Evolutionary conservation across 352 stramenopile genomes (phyloP), one percentile per base, ranked within the genome.

Genomic region (Pythium rhizo-oryzae): DNA sequence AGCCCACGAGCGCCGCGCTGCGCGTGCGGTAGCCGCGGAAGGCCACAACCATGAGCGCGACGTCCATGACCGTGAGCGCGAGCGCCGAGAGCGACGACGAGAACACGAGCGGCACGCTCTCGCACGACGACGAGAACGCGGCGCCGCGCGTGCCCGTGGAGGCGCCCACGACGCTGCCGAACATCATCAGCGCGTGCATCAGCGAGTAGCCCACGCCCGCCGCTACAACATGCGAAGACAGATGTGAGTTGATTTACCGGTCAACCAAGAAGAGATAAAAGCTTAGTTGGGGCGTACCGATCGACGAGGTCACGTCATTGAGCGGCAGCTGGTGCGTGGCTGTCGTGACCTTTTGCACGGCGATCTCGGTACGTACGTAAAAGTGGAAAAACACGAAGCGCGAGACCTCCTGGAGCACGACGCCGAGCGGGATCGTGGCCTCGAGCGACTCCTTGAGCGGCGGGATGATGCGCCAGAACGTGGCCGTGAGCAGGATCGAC

Each of bases 131-230:
- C 13, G 82, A 89, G 74, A 93, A 96, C 50, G 85, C 83, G 7
- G 86, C 86, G 54, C 88, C 88, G 49, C 86, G 84, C 18, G 72
- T 73, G 25, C 84, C 82, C 4, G 86, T 92, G 47, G 80, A 92
- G 1, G 84, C 85, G 15, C 75, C 86, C 39, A 94, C 53, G 43
- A 96, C 69, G 52, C 82, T 93, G 63, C 88, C 88, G 58, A 92
- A 96, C 80, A 96, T 90, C 72, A 96, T 89, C 43, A 93, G 70
- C 56, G 85, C 75, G 69, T 93, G 87, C 87, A 96, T 96, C 62
- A 94, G 39, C 18, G 83, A 77, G 69, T 92, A 96, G 46, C 87
- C 87, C 16, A 96, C 85, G 50, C 87, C 87, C 30, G 81, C 84
- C 16, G 87, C 87, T 89, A 71, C n/a, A 68, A 21, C 0, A 69